These are phyloP conservation scores for Amanita subjunquillea DNA, from an alignment of 768 basidiomycete genomes.

Conservation along the genomic window DNA sequence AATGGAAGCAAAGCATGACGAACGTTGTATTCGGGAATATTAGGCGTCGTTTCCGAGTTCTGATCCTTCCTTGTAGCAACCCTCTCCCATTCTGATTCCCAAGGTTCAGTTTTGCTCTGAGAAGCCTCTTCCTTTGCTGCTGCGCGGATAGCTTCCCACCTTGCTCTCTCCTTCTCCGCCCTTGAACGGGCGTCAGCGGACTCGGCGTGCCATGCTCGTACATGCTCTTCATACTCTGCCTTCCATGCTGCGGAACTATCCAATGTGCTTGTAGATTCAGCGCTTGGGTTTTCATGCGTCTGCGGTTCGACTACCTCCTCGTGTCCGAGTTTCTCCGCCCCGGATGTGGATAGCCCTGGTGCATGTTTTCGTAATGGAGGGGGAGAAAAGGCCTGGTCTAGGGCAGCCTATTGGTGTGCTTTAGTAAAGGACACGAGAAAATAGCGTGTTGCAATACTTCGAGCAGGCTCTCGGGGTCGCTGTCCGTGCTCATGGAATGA, in stretches of 20 bases:
- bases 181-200: constrained; percentile 65
- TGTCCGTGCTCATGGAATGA: constrained; percentile 2
- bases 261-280: not conserved
- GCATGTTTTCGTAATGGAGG: constrained; percentile 14
- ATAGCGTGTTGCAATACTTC: constrained; percentile 14
- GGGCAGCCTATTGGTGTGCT: constrained; percentile 17
- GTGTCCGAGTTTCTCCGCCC: not conserved
- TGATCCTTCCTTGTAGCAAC: constrained; percentile 14
- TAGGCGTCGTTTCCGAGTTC: not conserved
- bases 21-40: not conserved
- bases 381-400: constrained; percentile 21
- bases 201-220: constrained; percentile 61
- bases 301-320: not conserved
- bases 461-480: constrained; percentile 19
- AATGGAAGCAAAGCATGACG: not conserved
- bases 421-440: not conserved
- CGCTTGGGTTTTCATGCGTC: not conserved
- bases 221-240: constrained; percentile 55
- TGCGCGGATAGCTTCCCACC: constrained; percentile 61
- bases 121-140: constrained; percentile 33
- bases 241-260: constrained; percentile 35
- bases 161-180: constrained; percentile 61
- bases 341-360: not conserved
- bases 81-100: constrained; percentile 22
- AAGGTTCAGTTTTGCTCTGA: constrained; percentile 17